Conservation (phyloP, 2,329 filamentous ascomycete genomes). For the Sporothrix protearum region DNA sequence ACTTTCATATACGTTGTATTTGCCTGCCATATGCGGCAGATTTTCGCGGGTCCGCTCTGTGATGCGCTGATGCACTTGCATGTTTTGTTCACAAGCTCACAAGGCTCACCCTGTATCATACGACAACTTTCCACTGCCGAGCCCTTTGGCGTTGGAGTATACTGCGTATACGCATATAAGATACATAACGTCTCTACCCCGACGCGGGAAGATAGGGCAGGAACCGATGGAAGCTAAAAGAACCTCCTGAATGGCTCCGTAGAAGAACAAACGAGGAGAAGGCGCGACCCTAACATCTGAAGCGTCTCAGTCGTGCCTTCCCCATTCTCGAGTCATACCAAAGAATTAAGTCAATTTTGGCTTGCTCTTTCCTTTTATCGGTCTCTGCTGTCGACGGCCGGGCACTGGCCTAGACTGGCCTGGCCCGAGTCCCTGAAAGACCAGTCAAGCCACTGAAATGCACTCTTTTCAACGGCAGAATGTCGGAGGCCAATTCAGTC, state of each 20-base stretch:
- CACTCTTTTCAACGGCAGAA: background rate
- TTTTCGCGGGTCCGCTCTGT: background rate
- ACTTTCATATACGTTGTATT: background rate
- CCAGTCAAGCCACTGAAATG: background rate
- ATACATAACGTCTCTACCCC: background rate
- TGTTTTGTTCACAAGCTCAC: background rate
- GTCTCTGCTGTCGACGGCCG: conserved; percentile 13
- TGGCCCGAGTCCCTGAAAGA: background rate
- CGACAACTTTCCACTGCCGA: background rate
- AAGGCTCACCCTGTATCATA: background rate
- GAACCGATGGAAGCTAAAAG: conserved; percentile 16
- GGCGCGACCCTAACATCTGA: background rate
- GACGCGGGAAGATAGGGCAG: background rate
- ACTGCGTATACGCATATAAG: no score
- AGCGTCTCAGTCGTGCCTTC: background rate
- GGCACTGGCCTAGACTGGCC: background rate
- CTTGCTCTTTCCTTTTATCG: background rate
- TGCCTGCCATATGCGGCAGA: background rate
- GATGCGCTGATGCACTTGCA: background rate
- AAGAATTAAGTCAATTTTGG: background rate
- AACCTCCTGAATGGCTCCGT: conserved; percentile 7
- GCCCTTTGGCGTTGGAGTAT: background rate
- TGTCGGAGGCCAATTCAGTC: background rate
- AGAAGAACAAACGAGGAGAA: conserved; percentile 4
- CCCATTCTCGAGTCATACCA: background rate